phyloP scores from a whole-genome alignment of 225 moss, liverwort and hornwort genomes.

The Straminergon stramineum region DNA sequence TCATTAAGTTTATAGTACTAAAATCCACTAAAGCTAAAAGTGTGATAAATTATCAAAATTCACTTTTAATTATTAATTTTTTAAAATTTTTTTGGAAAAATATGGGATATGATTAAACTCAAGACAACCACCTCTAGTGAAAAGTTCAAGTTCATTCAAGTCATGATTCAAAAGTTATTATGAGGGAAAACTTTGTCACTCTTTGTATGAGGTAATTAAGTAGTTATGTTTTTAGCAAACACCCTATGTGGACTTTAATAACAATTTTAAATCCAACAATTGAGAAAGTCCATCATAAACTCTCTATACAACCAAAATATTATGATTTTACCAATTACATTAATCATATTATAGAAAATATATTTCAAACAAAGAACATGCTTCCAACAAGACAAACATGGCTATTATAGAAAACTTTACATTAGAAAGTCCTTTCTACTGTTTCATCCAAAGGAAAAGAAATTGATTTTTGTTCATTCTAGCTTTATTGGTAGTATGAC shows the following conservation, averaged over 20 bases:
- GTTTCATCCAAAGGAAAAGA: not conserved
- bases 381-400: not conserved
- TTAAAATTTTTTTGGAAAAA: too few species aligned
- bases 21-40: too few species aligned
- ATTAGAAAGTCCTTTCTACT: not conserved
- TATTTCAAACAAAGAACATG: not conserved
- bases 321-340: not conserved
- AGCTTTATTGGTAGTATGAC: not conserved
- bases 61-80: too few species aligned
- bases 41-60: too few species aligned
- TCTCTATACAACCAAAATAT: not conserved
- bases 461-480: not conserved
- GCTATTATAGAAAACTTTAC: not conserved
- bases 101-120: too few species aligned
- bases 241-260: not conserved
- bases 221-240: too few species aligned
- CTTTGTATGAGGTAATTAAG: too few species aligned
- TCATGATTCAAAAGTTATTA: too few species aligned
- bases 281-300: not conserved
- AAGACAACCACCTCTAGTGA: too few species aligned
- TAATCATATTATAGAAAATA: not conserved
- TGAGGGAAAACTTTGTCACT: too few species aligned
- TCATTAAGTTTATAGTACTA: too few species aligned
- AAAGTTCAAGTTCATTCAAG: too few species aligned
- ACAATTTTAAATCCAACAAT: not conserved